These are phyloP conservation scores for Cystobasidium onofrii DNA, from an alignment of 768 basidiomycete species.

Conservation along the genomic window DNA sequence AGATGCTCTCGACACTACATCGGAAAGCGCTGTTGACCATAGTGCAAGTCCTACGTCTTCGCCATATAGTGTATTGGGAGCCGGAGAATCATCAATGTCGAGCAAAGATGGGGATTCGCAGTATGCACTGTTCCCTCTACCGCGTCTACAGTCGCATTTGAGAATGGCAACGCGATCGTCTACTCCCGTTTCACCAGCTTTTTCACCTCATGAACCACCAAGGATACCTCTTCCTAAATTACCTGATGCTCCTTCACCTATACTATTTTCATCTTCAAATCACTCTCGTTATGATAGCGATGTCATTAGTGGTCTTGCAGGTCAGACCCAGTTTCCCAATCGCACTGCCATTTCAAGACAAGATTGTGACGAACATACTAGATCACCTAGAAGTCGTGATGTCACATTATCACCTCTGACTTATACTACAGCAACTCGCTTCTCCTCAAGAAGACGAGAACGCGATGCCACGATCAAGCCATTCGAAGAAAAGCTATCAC, in stretches of 20 bases:
- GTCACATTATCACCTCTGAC: not conserved
- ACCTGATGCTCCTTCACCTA: not conserved
- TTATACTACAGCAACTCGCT: not conserved
- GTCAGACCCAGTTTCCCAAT: not conserved
- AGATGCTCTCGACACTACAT: too few species aligned
- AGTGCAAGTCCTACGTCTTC: not conserved
- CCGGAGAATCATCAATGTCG: not conserved
- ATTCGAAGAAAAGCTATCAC: not conserved
- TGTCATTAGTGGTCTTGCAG: not conserved
- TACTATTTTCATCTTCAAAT: not conserved
- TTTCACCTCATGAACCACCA: slow-evolving; percentile 6
- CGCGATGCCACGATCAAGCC: not conserved
- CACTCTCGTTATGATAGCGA: not conserved
- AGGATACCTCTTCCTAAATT: not conserved
- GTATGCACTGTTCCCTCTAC: not conserved
- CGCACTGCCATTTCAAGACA: not conserved
- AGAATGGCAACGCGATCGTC: not conserved
- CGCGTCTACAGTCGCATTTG: not conserved
- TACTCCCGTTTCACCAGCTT: not conserved
- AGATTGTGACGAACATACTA: not conserved
- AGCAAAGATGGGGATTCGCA: not conserved
- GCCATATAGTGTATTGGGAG: not conserved
- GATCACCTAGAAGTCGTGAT: not conserved
- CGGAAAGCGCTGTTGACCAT: not conserved
- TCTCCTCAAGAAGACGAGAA: not conserved